phyloP scores from a whole-genome alignment of 2,329 filamentous ascomycete species.

The Metarhizium guizhouense region DNA sequence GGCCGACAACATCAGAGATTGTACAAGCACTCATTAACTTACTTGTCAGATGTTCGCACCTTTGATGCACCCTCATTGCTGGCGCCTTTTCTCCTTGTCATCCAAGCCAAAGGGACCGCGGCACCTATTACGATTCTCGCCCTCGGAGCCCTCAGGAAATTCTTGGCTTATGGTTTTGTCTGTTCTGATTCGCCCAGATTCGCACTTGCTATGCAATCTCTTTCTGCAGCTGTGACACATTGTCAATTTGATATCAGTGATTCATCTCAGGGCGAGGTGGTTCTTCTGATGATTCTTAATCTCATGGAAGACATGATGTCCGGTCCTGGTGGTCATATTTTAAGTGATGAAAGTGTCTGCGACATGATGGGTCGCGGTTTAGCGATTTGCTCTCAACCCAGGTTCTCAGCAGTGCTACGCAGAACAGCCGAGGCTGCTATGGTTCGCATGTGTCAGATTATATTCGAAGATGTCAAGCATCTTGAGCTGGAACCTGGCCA shows the following conservation, averaged over 20 bases:
- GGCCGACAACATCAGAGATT: conserved; percentile 5
- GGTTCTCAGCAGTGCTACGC: conserved; percentile 82
- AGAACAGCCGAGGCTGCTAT: conserved; percentile 92
- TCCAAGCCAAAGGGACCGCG: conserved; percentile 90
- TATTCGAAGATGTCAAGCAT: conserved; percentile 87
- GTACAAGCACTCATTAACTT: neutral
- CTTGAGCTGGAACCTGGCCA: conserved; percentile 68
- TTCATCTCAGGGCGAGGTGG: conserved; percentile 88
- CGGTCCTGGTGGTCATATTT: conserved; percentile 78
- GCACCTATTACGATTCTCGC: conserved; percentile 94
- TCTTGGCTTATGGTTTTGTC: conserved; percentile 91
- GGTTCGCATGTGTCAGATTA: conserved; percentile 98
- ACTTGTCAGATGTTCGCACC: conserved; percentile 61
- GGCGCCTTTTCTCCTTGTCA: conserved; percentile 91
- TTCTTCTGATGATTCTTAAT: conserved; percentile 86
- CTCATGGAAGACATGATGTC: conserved; percentile 99
- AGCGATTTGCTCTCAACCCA: conserved; percentile 91
- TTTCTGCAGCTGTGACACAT: conserved; percentile 92
- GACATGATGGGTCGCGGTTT: conserved; percentile 99
- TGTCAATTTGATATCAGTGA: conserved; percentile 97
- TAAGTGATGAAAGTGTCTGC: conserved; percentile 97
- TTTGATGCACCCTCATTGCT: conserved; percentile 88
- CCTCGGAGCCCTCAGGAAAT: conserved; percentile 88
- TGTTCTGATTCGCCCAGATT: conserved; percentile 77
- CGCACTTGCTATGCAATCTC: conserved; percentile 82